phyloP scores from a whole-genome alignment of 106 monocot genomes.

The Xerophyta viscosa region DNA sequence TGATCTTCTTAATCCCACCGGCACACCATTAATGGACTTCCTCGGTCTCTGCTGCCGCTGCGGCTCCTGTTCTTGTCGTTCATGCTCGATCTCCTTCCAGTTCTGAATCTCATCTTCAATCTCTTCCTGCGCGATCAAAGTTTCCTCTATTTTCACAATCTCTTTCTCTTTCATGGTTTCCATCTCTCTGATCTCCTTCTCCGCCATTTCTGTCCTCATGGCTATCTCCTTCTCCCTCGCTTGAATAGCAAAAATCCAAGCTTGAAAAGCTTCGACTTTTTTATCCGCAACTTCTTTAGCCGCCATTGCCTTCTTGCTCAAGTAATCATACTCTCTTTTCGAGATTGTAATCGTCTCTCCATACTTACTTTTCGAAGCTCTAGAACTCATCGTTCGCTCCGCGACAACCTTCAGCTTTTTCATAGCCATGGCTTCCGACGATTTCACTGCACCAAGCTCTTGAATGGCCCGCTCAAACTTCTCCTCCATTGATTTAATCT shows the following conservation, averaged over 20 bases:
- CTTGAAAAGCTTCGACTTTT: constrained; percentile 48
- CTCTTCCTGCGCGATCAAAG: constrained; percentile 4
- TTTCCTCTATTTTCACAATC: constrained; percentile 1
- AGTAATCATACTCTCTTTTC: constrained; percentile 58
- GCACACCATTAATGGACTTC: constrained; percentile 15
- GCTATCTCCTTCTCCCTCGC: constrained; percentile 42
- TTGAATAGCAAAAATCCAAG: constrained; percentile 64
- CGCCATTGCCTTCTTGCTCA: constrained; percentile 25
- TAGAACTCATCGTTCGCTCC: constrained; percentile 24
- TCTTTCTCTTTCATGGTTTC: constrained; percentile 20
- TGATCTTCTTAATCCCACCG: constrained; percentile 13
- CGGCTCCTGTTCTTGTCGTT: not conserved
- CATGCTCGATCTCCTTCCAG: constrained; percentile 2
- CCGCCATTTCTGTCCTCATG: constrained; percentile 21
- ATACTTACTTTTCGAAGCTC: constrained; percentile 8
- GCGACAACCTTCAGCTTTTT: constrained; percentile 28
- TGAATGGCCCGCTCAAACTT: constrained; percentile 24
- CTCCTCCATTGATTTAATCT: constrained; percentile 21
- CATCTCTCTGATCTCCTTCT: constrained; percentile 31
- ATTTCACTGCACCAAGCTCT: constrained; percentile 43
- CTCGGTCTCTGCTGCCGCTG: no score
- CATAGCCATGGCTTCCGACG: constrained; percentile 48
- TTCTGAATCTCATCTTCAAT: constrained; percentile 11
- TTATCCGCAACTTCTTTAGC: constrained; percentile 39
- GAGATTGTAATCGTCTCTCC: constrained; percentile 37